These are phyloP conservation scores for Centella asiatica DNA, from an alignment of 129 eudicot genomes.

Conservation along the genomic window DNA sequence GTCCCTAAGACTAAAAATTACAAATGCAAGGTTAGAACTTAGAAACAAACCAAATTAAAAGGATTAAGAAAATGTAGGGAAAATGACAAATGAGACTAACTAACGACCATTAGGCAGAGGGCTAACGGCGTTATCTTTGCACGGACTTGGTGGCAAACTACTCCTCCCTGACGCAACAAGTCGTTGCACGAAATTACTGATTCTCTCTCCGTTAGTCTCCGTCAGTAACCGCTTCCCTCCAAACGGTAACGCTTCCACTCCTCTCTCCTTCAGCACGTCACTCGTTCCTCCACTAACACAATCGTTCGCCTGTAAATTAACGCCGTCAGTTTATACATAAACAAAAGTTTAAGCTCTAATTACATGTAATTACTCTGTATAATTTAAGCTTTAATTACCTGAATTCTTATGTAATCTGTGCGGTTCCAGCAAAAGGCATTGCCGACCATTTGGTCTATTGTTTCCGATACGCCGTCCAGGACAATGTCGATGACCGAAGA, in stretches of 20 bases:
- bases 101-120: slow-evolving; percentile 76
- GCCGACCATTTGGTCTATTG: slow-evolving; percentile 78
- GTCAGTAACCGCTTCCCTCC: slow-evolving; percentile 86
- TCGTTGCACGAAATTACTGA: slow-evolving; percentile 67
- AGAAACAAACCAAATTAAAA: no score
- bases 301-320: slow-evolving; percentile 49
- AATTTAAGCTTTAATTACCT: slow-evolving; percentile 36
- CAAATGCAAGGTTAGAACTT: neutral
- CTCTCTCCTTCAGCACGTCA: slow-evolving; percentile 55
- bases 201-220: slow-evolving; percentile 87
- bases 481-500: slow-evolving; percentile 53
- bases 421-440: slow-evolving; percentile 85
- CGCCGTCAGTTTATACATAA: slow-evolving; percentile 15
- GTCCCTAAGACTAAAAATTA: slow-evolving; percentile 1
- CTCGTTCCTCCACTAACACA: slow-evolving; percentile 23
- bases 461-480: slow-evolving; percentile 85
- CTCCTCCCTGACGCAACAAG: slow-evolving; percentile 64
- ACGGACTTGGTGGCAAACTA: slow-evolving; percentile 96
- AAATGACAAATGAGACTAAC: slow-evolving; percentile 10
- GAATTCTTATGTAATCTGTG: slow-evolving; percentile 72
- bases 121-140: slow-evolving; percentile 71
- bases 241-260: slow-evolving; percentile 82
- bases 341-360: neutral
- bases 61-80: neutral
- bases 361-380: neutral